Base-by-base conservation (phyloP, 495 filamentous ascomycete genomes). In the Neurospora sp. region DNA sequence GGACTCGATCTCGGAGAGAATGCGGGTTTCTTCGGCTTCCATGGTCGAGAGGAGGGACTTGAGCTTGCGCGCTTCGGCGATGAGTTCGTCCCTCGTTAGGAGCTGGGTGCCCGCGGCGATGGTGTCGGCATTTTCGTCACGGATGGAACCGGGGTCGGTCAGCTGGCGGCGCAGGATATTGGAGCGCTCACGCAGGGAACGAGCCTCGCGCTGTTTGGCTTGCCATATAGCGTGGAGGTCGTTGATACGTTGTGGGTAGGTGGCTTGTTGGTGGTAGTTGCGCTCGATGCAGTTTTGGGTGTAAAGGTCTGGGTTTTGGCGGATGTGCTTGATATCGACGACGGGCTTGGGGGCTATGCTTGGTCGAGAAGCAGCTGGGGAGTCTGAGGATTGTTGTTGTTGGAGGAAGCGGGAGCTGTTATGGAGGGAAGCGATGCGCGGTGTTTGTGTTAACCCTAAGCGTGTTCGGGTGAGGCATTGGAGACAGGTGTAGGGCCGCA, bases 241-340 rank as follows among this genome's bases (percentile, higher is more conserved):
- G 70, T 89, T 85, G 71, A 99, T 98, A 70, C 83, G 86, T 40
- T 83, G 83, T 1, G 95, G 91, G 75, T 91, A 88, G 3, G 84
- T 76, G 16, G 89, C 84, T 73, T 93, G 90, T 16, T 84, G 77
- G 69, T 87, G 82, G 82, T 97, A 98, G 80, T 97, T 98, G 70
- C 96, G 89, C 70, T 93, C 89, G 71, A 91, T 74, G 79, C 93
- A 96, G 79, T 96, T 99, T 72, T 91, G 84, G 73, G 89, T 83
- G 84, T 98, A 91, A 59, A 96, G 85, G 37, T 90, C 87, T 48
- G 89, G 87, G 80, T 95, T 92, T 71, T 92, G 86, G 70, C 94
- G 93, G 81, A 99, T 97, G 81, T 94, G 90, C 79, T 92, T 97
- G 80, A 97, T 84, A 81, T 98, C 90, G 69, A 94, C 86, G 22